These are phyloP conservation scores for Porcisia deanei DNA, from an alignment of 208 protist genomes.

Conservation along the genomic window DNA sequence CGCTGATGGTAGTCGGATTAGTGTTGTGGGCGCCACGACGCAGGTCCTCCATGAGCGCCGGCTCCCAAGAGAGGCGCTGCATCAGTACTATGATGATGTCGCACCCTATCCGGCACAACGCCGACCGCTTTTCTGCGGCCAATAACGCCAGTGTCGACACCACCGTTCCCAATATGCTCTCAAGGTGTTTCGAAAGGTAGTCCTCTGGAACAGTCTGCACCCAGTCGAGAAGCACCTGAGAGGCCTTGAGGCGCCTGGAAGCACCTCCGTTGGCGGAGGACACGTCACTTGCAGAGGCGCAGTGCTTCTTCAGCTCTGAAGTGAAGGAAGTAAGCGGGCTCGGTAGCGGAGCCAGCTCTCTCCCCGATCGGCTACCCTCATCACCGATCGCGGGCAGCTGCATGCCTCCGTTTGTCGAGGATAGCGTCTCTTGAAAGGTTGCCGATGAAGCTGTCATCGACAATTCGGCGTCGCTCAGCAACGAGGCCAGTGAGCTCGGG, in stretches of 20 bases:
- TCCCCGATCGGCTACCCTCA: constrained; percentile 7
- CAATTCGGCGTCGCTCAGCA: constrained; percentile 46
- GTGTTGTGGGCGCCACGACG: constrained; percentile 17
- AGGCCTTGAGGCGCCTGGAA: constrained; percentile 43
- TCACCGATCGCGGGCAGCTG: constrained; percentile 2
- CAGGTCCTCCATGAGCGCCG: constrained; percentile 38
- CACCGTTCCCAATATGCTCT: constrained; percentile 27
- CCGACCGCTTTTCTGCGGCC: constrained; percentile 70
- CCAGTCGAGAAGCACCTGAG: constrained; percentile 67
- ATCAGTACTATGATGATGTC: constrained; percentile 46
- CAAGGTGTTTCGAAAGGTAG: constrained; percentile 31
- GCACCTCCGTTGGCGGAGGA: constrained; percentile 19
- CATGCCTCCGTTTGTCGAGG: constrained; percentile 3
- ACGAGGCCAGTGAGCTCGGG: constrained; percentile 42
- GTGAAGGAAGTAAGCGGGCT: constrained; percentile 29
- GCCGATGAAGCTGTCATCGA: constrained; percentile 16
- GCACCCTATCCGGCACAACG: constrained; percentile 76
- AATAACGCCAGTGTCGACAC: constrained; percentile 42
- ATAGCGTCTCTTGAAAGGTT: constrained; percentile 14
- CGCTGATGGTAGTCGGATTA: constrained; percentile 23
- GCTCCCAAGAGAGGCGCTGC: constrained; percentile 36
- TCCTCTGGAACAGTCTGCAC: constrained; percentile 33
- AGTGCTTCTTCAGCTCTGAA: constrained; percentile 31
- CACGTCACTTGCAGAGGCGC: constrained; percentile 17
- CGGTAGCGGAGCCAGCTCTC: constrained; percentile 26